Evolutionary conservation across 1,139 yeast genomes (phyloP), one percentile per base, ranked within the genome.

Genomic region (Torulaspora globosa): DNA sequence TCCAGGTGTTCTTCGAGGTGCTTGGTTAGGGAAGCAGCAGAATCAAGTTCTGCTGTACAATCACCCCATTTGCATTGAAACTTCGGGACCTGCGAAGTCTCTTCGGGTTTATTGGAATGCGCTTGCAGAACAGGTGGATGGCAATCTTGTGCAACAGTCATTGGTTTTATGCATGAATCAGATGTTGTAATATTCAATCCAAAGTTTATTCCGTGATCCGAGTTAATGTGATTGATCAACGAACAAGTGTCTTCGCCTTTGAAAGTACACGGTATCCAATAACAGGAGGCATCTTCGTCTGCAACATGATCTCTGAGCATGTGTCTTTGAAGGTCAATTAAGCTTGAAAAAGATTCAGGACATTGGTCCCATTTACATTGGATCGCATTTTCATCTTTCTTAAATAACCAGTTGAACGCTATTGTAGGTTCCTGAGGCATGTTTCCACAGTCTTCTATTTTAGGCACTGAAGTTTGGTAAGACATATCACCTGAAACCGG

Each of bases 1-100:
- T 86, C 86, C 14, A 90, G 72, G 63, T 92, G 97, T 12, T 67
- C 66, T 9, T 80, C 74, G 12, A 92, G 61, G 65, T 92, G 98
- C 3, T 76, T 72, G 42, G 88, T 88, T 41, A 92, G 70, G 3
- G 74, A 83, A 5, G 79, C 79, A 2, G 84, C 75, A 3, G 74
- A 64, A 4, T 58, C 46, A 57, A 84, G 88, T 0, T 53, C 55
- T 40, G 60, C 52, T 39, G 69, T 70, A 62, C 97, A 90, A 1
- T 36, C 47, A 7, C 44, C 51, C 69, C 69, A 65, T 36, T 51
- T 46, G 32, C 69, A 65, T 3, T 29, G 36, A 14, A 39, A 19
- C 12, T 40, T 41, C 35, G 35, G 37, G 24, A 37, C 10, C 11
- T 30, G 19, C n/a, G 23, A 14, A 15, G 34, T 16, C 8, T 31